Evolutionary conservation across 2,329 filamentous ascomycete species (phyloP).

Genomic region (Diaporthe vaccinii): DNA sequence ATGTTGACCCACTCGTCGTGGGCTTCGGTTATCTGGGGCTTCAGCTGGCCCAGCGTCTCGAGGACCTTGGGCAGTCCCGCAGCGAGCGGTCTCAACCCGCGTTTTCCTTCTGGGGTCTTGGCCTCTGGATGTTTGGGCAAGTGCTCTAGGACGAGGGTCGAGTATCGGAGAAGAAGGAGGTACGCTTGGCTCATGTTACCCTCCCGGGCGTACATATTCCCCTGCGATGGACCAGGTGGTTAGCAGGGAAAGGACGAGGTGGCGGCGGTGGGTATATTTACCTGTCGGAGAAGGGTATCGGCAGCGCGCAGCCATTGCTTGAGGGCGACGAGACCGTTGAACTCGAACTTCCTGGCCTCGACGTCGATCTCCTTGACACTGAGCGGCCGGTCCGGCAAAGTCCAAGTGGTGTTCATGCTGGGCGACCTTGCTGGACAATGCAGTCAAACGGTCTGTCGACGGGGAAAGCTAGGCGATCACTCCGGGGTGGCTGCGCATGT

Average conservation of each 20-base stretch:
- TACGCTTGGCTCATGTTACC: conserved; percentile 91
- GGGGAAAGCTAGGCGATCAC: conserved; percentile 5
- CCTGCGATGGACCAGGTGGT: conserved; percentile 63
- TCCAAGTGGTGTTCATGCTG: conserved; percentile 48
- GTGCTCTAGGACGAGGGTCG: conserved; percentile 83
- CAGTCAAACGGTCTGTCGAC: conserved; percentile 2
- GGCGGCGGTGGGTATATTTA: conserved; percentile 52
- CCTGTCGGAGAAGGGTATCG: conserved; percentile 84
- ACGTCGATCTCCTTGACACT: conserved; percentile 83
- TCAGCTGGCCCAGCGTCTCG: conserved; percentile 80
- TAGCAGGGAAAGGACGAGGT: neutral
- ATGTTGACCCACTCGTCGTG: conserved; percentile 77
- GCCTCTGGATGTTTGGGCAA: conserved; percentile 83
- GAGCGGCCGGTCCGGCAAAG: conserved; percentile 68
- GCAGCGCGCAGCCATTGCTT: conserved; percentile 87
- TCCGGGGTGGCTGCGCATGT: conserved; percentile 8
- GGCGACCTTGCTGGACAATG: conserved; percentile 20
- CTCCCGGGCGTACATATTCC: conserved; percentile 86
- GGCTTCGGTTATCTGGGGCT: conserved; percentile 80
- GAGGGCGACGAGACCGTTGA: conserved; percentile 81
- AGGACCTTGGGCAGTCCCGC: conserved; percentile 71
- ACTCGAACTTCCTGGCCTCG: conserved; percentile 84
- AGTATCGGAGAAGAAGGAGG: conserved; percentile 90
- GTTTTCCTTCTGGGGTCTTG: conserved; percentile 74
- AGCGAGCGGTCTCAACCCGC: conserved; percentile 68